Evolutionary conservation across 2,329 filamentous ascomycete species (phyloP).

Genomic region (Diaporthe vexans): DNA sequence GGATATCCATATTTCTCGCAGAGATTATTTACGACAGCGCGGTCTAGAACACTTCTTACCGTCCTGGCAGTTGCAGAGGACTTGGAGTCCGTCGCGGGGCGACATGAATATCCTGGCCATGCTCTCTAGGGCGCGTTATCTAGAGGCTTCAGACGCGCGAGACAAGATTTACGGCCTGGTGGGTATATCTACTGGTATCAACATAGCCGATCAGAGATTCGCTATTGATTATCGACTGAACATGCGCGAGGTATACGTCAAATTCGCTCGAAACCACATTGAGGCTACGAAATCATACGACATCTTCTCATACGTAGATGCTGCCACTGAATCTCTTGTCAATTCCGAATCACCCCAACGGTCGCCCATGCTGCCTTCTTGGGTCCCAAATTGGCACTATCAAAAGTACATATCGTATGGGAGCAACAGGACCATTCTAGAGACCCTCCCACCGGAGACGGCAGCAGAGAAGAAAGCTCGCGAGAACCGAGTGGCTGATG

Average conservation of each 20-base stretch:
- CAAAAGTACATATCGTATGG: neutral
- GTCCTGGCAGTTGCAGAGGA: neutral
- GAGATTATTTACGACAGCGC: neutral
- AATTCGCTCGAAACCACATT: slow-evolving; percentile 7
- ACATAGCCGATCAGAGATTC: neutral
- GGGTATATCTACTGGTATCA: slow-evolving; percentile 4
- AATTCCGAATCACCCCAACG: neutral
- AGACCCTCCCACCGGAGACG: neutral
- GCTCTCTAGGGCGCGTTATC: neutral
- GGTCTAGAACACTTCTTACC: neutral
- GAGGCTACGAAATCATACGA: slow-evolving; percentile 8
- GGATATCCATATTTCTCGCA: slow-evolving; percentile 8
- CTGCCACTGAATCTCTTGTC: neutral
- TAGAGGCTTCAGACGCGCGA: slow-evolving; percentile 13
- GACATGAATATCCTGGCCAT: neutral
- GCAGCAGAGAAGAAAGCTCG: neutral
- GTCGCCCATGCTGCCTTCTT: neutral
- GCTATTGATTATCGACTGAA: neutral
- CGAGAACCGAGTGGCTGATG: neutral
- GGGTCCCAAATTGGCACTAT: slow-evolving; percentile 17
- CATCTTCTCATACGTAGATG: neutral
- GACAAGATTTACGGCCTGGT: slow-evolving; percentile 15
- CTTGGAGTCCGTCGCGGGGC: neutral
- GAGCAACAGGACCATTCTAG: slow-evolving; percentile 12
- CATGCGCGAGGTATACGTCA: neutral